Evolutionary conservation across 2,329 filamentous ascomycete genomes (phyloP), one percentile per base, ranked within the genome.

Genomic region (Neofusicoccum umdonicola): DNA sequence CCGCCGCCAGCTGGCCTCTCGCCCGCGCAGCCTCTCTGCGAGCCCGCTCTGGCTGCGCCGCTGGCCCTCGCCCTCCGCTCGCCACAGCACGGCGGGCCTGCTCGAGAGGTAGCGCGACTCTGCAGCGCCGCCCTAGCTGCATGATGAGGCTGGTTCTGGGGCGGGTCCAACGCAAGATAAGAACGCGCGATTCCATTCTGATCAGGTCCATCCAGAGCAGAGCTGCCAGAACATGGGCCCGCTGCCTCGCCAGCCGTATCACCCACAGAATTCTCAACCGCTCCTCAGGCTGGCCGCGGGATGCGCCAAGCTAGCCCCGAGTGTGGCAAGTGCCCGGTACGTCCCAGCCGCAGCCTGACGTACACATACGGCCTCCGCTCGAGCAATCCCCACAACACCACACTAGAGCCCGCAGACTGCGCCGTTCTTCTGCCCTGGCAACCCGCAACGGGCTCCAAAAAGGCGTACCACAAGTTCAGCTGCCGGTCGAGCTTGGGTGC

Each of bases 121-220:
- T 19, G 12, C 41, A 34, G 41, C 41, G 37, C 41, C 41, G 11
- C 5, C 22, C 56, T 47, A 60, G 56, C 22, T 60, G 56, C 56
- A 60, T 60, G 42, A 47, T 60, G 56, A 60, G 56, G 56, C 56
- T 60, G 56, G 56, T 47, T 47, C 47, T 37, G 35, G 41, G 41
- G 56, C 56, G 56, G 56, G 56, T 60, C 56, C 42, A 37, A 47
- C 41, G 56, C 56, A 37, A 60, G 56, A 60, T 60, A 60, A 60
- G 56, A 37, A 13, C 13, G 22, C 31, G n/a, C 56, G 31, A 35
- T 60, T 17, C 56, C 41, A 17, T 15, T 60, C 47, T 39, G n/a
- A 47, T 31, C 19, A 42, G 15, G 37, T 19, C 37, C 13, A 13
- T 45, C 56, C 34, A 35, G 41, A 58, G 37, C 39, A 44, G 52